Evolutionary conservation across 176 grass and related monocot species (phyloP).

Genomic region (Oropetium thomaeum): DNA sequence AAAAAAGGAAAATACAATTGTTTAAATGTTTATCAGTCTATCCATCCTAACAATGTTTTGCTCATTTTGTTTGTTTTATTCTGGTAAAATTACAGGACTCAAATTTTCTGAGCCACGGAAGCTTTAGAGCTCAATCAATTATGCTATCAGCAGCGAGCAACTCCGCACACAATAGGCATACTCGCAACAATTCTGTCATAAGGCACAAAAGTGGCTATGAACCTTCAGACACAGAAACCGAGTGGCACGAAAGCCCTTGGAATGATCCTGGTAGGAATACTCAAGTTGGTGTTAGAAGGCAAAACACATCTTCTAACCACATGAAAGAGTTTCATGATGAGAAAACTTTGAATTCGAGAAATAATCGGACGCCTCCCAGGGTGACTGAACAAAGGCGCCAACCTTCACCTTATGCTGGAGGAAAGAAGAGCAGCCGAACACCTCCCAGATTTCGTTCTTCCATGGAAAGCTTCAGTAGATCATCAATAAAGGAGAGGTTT

Average conservation of each 20-base stretch:
- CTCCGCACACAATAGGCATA: constrained; percentile 28
- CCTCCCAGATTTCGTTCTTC: constrained; percentile 46
- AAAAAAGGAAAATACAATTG: constrained; percentile 1
- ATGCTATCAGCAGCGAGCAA: constrained; percentile 43
- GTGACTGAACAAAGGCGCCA: constrained; percentile 31
- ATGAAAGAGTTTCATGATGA: constrained; percentile 23
- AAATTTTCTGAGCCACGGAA: constrained; percentile 19
- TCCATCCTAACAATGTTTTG: neutral
- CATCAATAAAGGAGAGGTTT: constrained; percentile 43
- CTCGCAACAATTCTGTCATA: constrained; percentile 29
- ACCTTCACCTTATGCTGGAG: constrained; percentile 32
- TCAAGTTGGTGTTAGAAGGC: constrained; percentile 41
- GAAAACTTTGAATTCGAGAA: constrained; percentile 41
- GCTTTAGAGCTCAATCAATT: constrained; percentile 24
- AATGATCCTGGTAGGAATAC: constrained; percentile 44
- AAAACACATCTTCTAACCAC: constrained; percentile 42
- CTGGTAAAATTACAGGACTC: constrained; percentile 15
- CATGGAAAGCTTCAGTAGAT: constrained; percentile 34
- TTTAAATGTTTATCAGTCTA: neutral
- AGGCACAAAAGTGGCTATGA: constrained; percentile 62
- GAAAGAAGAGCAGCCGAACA: constrained; percentile 46
- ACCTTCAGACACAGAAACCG: constrained; percentile 74
- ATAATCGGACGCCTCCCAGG: constrained; percentile 44
- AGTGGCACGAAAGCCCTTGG: constrained; percentile 82
- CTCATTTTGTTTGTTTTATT: constrained; percentile 13